Base-by-base conservation (phyloP, 2,329 filamentous ascomycete genomes). In the Penicillium frequentans region DNA sequence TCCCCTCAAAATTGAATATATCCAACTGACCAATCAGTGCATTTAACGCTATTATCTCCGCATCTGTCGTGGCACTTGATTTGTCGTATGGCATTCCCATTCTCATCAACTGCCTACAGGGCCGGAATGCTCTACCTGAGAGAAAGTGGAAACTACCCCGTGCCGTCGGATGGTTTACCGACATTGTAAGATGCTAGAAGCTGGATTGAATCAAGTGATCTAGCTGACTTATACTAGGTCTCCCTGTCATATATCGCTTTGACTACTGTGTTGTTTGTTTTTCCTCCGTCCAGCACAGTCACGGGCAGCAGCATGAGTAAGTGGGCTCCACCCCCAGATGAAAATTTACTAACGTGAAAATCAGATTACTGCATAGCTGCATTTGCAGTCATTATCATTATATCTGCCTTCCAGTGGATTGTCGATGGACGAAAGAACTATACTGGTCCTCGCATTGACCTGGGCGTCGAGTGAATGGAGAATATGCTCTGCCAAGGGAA, bases 81-180 rank as follows among this genome's bases (percentile, higher is more conserved):
- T 75, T 92, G 1, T 89, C 86, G 1, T 92, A 92, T 62, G 89
- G 84, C 5, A 90, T 92, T 46, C 90, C 89, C 0, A 84, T 90
- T 39, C 78, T 83, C 0, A 84, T 92, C 62, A 90, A 91, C 61
- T 82, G 85, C 55, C 73, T 90, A 3, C 84, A 86, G 1, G 87
- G 88, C 6, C 82, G 88, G 6, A 84, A 79, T 46, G 84, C 84
- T 72, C 75, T 90, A 2, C 88, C 88, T 0, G 79, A 82, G 3
- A 77, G 86, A 37, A 70, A 81, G 1, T 89, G 88, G 70, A 78
- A 77, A 43, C 71, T 89, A 1, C 79, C 83, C 0, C 77, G 70
- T 26, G 70, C 72, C 14, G 56, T 87, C 19, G 86, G 81, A 5
- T 89, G 86, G 86, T 70, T 80, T 24, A 79, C 81, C 23, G 89